Evolutionary conservation across 805 yeast species (phyloP).

Genomic region (Tetrapisispora fleetii): DNA sequence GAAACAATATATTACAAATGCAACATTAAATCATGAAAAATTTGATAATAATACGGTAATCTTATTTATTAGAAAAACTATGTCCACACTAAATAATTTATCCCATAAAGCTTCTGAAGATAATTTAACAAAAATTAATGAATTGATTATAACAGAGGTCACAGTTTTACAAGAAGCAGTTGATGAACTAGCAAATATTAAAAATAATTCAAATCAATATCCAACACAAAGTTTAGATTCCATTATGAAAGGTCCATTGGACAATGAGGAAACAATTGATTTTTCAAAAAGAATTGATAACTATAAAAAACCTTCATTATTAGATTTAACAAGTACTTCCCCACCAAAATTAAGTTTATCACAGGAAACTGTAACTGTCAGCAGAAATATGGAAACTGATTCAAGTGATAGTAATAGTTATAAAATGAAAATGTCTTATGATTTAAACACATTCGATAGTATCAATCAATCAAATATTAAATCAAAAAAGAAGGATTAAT

Average conservation of each 20-base stretch:
- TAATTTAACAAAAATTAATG: conserved; percentile 1
- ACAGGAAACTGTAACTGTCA: conserved; percentile 4
- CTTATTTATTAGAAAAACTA: conserved; percentile 5
- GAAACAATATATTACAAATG: conserved; percentile 4
- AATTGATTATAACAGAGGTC: conserved; percentile 13
- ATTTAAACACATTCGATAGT: neutral
- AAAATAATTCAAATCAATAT: neutral
- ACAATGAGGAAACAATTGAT: neutral
- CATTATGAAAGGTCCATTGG: neutral
- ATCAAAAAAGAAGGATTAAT: neutral
- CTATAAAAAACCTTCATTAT: neutral
- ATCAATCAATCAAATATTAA: neutral
- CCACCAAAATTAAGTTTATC: conserved; percentile 25
- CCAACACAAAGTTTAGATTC: neutral
- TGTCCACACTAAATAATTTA: conserved; percentile 2
- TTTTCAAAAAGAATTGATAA: neutral
- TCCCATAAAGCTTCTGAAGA: conserved; percentile 2
- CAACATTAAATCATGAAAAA: neutral
- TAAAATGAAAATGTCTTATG: neutral
- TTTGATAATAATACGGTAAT: neutral
- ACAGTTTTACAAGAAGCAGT: conserved; percentile 16
- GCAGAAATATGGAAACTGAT: conserved; percentile 3
- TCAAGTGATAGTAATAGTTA: neutral
- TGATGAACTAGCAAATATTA: neutral
- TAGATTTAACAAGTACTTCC: conserved; percentile 12